Percentiles rank a stretch among this genome's conserved stretches.
Conservation (phyloP, 2,329 filamentous ascomycete species). For the Colletotrichum shisoi region DNA sequence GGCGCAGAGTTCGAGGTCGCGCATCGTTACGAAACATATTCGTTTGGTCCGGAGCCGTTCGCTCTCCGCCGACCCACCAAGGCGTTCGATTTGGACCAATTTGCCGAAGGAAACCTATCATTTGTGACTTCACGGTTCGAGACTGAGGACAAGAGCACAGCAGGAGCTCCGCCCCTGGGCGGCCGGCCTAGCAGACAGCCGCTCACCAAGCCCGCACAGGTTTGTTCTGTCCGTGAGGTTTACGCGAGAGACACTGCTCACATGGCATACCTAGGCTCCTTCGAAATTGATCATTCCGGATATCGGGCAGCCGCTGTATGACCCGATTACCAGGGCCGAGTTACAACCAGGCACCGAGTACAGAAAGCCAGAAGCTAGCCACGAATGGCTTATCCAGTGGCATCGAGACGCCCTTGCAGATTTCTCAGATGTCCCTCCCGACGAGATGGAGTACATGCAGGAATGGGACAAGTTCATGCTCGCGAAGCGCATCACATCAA, state of each 20-base stretch:
- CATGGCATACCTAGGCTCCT: constrained; percentile 12
- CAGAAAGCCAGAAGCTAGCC: constrained; percentile 54
- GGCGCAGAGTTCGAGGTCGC: constrained; percentile 53
- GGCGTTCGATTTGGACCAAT: constrained; percentile 56
- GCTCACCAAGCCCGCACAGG: constrained; percentile 15
- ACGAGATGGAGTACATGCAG: constrained; percentile 66
- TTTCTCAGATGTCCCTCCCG: constrained; percentile 62
- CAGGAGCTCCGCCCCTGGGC: constrained; percentile 21
- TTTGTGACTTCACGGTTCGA: constrained; percentile 56
- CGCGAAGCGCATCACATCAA: constrained; percentile 59
- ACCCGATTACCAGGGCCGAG: constrained; percentile 63
- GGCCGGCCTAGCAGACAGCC: constrained; percentile 20
- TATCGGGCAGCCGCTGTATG: constrained; percentile 63
- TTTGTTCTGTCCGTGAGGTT: background rate
- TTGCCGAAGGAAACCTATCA: constrained; percentile 56
- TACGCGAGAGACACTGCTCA: constrained; percentile 4
- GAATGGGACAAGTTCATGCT: constrained; percentile 67
- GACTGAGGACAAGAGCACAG: constrained; percentile 41
- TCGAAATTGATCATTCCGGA: constrained; percentile 55
- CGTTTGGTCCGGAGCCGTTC: constrained; percentile 50
- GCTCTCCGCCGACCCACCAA: constrained; percentile 55
- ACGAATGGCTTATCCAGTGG: constrained; percentile 66
- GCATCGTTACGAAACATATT: constrained; percentile 43
- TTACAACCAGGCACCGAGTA: constrained; percentile 60
- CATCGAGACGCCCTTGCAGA: constrained; percentile 66